Percentiles rank a stretch among this genome's conserved stretches.
These are phyloP conservation scores for Quercus berberidifolia DNA, from an alignment of 306 rosid genomes.

Conservation along the genomic window DNA sequence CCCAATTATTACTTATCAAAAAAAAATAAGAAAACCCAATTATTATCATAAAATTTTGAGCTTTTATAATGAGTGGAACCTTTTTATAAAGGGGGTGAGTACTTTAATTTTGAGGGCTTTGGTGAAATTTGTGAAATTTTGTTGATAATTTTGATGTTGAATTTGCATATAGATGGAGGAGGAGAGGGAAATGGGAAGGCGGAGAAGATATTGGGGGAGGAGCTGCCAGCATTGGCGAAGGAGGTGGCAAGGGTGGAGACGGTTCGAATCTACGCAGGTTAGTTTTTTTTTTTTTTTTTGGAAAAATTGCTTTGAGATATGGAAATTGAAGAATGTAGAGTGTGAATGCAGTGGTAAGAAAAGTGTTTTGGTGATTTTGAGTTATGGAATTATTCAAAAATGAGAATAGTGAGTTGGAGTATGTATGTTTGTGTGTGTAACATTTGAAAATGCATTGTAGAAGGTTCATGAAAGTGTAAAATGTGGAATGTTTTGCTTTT, in stretches of 20 bases:
- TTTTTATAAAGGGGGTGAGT: too few species aligned
- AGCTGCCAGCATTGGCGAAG: constrained; percentile 82
- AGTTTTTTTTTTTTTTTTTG: constrained; percentile 9
- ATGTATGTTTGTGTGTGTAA: neutral
- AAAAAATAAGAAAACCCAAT: too few species aligned
- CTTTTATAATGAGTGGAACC: too few species aligned
- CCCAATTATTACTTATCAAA: too few species aligned
- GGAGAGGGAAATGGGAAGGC: constrained; percentile 31
- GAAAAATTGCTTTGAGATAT: neutral
- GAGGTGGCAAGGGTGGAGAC: constrained; percentile 88
- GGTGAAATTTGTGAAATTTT: constrained; percentile 1
- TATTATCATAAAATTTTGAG: too few species aligned
- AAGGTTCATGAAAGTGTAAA: neutral
- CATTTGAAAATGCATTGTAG: neutral
- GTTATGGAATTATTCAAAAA: too few species aligned
- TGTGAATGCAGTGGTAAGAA: too few species aligned
- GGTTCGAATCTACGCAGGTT: constrained; percentile 81
- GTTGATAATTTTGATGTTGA: neutral
- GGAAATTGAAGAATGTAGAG: neutral
- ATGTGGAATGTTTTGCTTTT: neutral
- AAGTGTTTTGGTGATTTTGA: too few species aligned
- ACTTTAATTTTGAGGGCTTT: constrained; percentile 13
- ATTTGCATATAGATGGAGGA: constrained; percentile 35
- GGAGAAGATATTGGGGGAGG: constrained; percentile 67
- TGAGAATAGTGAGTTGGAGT: too few species aligned